Evolutionary conservation across 108 stramenopile genomes (phyloP).

Genomic region (Seminavis robusta): DNA sequence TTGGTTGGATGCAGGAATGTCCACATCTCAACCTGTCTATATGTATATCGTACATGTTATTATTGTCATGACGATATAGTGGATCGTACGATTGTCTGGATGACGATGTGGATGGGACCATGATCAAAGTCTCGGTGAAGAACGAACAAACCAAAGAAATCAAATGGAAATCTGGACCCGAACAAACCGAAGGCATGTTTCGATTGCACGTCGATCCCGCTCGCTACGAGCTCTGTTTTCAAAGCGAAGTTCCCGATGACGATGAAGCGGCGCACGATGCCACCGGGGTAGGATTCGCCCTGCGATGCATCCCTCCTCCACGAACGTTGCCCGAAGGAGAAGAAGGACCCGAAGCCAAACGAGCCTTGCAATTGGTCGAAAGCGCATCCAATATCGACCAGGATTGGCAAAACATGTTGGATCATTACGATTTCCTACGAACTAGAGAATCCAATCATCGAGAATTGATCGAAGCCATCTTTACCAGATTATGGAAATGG

Average conservation of each 20-base stretch:
- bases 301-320: conserved; percentile 38
- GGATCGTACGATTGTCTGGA: conserved; percentile 41
- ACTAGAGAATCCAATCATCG: conserved; percentile 66
- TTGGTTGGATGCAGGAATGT: too few species aligned
- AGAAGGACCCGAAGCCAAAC: conserved; percentile 61
- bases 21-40: too few species aligned
- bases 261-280: conserved; percentile 42
- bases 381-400: conserved; percentile 25
- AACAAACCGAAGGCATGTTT: conserved; percentile 53
- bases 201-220: conserved; percentile 15
- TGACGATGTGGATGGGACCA: conserved; percentile 27
- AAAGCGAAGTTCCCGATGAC: conserved; percentile 43
- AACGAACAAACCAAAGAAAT: conserved; percentile 9
- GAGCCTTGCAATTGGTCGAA: conserved; percentile 32
- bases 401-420: conserved; percentile 45
- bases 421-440: conserved; percentile 76
- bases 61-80: too few species aligned
- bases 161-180: conserved; percentile 47
- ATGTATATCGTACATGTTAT: too few species aligned
- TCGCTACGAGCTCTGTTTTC: conserved; percentile 55
- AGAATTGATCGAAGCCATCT: conserved; percentile 44
- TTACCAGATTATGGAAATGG: conserved; percentile 56
- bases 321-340: conserved; percentile 41
- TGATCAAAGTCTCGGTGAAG: conserved; percentile 18
- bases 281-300: conserved; percentile 49